phyloP scores from a whole-genome alignment of 345 rosid species.

The Rhodomyrtus tomentosa region DNA sequence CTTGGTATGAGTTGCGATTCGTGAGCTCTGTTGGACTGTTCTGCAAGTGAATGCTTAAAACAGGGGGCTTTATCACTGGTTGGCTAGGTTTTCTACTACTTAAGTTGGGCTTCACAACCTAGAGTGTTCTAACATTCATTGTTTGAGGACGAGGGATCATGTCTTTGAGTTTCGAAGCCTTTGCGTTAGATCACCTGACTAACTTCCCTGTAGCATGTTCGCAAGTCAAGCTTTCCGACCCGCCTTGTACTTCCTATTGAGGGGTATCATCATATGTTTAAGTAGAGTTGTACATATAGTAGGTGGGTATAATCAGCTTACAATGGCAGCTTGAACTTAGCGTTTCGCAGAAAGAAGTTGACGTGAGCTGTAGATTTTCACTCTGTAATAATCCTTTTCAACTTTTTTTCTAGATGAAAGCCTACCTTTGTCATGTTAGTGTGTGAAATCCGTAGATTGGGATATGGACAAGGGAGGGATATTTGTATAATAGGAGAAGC shows the following conservation, averaged over 20 bases:
- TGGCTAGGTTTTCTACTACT: not conserved
- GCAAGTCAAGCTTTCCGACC: not conserved
- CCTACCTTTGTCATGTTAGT: not conserved
- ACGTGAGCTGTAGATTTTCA: not conserved
- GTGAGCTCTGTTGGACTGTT: not conserved
- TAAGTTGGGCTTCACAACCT: not conserved
- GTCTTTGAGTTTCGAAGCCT: not conserved
- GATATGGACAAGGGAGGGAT: not conserved
- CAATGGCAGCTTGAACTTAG: not conserved
- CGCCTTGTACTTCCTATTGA: not conserved
- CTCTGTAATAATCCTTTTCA: not conserved
- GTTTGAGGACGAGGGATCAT: not conserved
- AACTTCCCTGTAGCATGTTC: not conserved
- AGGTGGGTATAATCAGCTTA: not conserved
- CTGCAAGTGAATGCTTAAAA: not conserved
- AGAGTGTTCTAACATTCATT: not conserved
- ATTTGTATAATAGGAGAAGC: not conserved
- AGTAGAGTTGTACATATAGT: not conserved
- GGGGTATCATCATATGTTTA: not conserved
- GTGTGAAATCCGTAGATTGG: not conserved
- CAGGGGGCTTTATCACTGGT: not conserved
- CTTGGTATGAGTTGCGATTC: not conserved
- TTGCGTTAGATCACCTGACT: not conserved
- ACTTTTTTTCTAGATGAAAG: not conserved
- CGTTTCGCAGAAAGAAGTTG: not conserved